Percentiles rank a stretch among this genome's conserved stretches.
Evolutionary conservation across 202 grass and related monocot genomes (phyloP).

Genomic region (Carex arenaria): DNA sequence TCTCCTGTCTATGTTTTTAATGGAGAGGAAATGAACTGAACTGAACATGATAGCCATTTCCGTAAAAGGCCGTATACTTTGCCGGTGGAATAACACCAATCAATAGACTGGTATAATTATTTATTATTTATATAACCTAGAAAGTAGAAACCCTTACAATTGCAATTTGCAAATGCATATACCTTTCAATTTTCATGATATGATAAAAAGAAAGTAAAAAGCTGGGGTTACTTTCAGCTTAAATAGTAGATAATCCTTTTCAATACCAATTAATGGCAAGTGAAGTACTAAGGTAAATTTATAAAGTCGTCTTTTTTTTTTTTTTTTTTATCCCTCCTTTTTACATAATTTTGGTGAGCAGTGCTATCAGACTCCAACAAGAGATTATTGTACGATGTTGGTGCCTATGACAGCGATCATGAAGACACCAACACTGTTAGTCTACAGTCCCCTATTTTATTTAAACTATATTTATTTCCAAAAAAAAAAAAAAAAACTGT

Average conservation of each 20-base stretch:
- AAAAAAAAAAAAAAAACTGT: not conserved
- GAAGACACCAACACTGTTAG: not conserved
- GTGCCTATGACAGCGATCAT: slow-evolving; percentile 7
- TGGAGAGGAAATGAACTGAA: not conserved
- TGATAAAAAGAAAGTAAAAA: too few relatives aligned
- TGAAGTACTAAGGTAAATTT: not conserved
- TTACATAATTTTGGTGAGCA: slow-evolving; percentile 35
- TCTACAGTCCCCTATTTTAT: not conserved
- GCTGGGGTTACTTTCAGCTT: not conserved
- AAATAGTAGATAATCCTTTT: not conserved
- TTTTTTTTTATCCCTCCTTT: too few relatives aligned
- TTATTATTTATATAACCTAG: too few relatives aligned
- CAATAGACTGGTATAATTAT: too few relatives aligned
- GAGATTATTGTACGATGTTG: slow-evolving; percentile 44
- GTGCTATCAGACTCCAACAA: slow-evolving; percentile 83
- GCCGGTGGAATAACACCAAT: not conserved
- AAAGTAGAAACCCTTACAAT: too few relatives aligned
- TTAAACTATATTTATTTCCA: not conserved
- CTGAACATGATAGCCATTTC: not conserved
- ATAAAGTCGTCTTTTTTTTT: not conserved
- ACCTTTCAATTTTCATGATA: too few relatives aligned
- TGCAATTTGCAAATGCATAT: too few relatives aligned
- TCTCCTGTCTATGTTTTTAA: not conserved
- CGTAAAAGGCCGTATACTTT: not conserved
- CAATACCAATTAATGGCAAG: not conserved